Conservation (phyloP, 2,329 filamentous ascomycete genomes). For the Curvularia verruculosa region DNA sequence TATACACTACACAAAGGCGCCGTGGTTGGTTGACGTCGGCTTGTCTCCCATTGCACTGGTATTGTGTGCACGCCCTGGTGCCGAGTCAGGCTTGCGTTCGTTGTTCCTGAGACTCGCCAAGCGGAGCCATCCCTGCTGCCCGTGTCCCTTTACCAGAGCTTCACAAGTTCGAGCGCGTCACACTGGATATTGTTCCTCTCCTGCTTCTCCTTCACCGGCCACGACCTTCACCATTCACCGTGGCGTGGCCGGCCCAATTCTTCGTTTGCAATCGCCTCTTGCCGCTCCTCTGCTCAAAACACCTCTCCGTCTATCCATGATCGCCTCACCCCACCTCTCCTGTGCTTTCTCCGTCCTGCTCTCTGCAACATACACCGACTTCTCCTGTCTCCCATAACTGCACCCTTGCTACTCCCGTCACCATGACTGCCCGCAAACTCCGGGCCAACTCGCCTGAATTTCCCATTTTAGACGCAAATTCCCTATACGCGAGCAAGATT, state of each 20-base stretch:
- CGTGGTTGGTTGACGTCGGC: constrained; percentile 11
- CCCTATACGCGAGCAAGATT: constrained; percentile 65
- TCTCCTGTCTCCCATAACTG: constrained; percentile 42
- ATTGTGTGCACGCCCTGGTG: constrained; percentile 6
- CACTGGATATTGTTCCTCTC: constrained; percentile 31
- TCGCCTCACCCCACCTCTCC: constrained; percentile 32
- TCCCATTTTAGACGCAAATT: constrained; percentile 61
- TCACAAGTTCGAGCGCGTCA: constrained; percentile 34
- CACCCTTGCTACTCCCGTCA: constrained; percentile 33
- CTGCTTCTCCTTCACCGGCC: constrained; percentile 1
- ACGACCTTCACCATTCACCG: constrained; percentile 28
- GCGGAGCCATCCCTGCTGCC: constrained; percentile 18
- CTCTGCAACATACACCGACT: constrained; percentile 32
- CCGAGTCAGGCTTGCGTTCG: constrained; percentile 23
- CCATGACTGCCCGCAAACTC: constrained; percentile 42
- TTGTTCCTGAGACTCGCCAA: constrained; percentile 29
- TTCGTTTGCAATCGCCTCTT: constrained; percentile 13
- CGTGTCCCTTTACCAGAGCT: constrained; percentile 31
- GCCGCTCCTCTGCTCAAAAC: constrained; percentile 6
- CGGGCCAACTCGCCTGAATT: constrained; percentile 54
- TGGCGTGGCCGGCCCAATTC: constrained; percentile 31
- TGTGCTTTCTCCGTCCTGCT: constrained; percentile 27
- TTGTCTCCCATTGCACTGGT: constrained; percentile 8
- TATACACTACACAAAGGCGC: constrained; percentile 11
- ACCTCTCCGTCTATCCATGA: constrained; percentile 33